These are phyloP conservation scores for Backusella circina DNA, from an alignment of 192 early-diverging fungal genomes.

Conservation along the genomic window DNA sequence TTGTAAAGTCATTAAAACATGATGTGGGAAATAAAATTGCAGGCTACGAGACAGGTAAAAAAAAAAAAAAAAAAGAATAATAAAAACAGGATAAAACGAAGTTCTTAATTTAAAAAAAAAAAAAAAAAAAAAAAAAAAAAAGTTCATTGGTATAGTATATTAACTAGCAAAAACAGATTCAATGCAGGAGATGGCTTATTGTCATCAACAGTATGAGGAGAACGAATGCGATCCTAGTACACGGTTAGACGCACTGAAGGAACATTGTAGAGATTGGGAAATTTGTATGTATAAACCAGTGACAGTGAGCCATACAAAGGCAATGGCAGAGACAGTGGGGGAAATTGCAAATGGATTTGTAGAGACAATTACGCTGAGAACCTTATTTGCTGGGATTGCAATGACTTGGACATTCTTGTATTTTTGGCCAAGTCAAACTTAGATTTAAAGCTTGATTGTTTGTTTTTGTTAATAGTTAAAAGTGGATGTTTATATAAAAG, in stretches of 20 bases:
- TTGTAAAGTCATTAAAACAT: background rate
- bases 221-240: constrained; percentile 49
- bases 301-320: constrained; percentile 38
- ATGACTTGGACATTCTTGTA: background rate
- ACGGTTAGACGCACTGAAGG: constrained; percentile 54
- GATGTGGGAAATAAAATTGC: constrained; percentile 13
- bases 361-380: constrained; percentile 77
- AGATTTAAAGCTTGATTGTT: background rate
- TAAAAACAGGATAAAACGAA: background rate
- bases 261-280: constrained; percentile 56
- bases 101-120: too few species aligned
- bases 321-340: constrained; percentile 82
- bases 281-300: constrained; percentile 39
- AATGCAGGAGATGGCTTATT: background rate
- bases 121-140: too few species aligned
- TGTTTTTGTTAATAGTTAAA: too few species aligned
- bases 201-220: background rate
- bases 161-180: too few species aligned
- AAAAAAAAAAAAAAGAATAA: background rate
- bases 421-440: background rate
- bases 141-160: too few species aligned
- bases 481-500: too few species aligned
- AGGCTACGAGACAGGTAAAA: constrained; percentile 26
- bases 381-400: constrained; percentile 16
- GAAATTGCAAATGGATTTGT: constrained; percentile 80